Conservation (phyloP, 306 rosid genomes). For the Vigna reflexopilosa region DNA sequence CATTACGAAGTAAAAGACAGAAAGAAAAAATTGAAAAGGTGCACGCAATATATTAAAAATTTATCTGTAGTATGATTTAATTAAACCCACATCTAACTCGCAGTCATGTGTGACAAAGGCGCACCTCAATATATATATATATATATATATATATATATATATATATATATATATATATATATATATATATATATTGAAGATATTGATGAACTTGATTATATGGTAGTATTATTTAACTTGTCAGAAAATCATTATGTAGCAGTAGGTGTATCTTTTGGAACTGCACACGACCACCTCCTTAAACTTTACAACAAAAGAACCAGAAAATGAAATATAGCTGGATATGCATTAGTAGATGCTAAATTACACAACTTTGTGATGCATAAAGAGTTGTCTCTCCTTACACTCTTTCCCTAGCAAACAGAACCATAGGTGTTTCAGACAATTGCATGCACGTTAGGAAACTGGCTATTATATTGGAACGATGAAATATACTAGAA, state of each 20-base stretch:
- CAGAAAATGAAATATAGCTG: constrained; percentile 23
- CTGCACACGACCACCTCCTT: constrained; percentile 35
- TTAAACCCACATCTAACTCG: constrained; percentile 36
- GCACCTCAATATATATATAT: constrained; percentile 27
- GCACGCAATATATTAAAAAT: constrained; percentile 36
- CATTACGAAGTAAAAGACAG: constrained; percentile 29
- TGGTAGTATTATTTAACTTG: constrained; percentile 28
- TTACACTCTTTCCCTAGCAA: neutral
- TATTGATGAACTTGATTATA: constrained; percentile 41
- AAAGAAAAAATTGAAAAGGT: constrained; percentile 25
- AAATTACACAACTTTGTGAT: neutral
- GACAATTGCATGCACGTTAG: constrained; percentile 26
- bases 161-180: neutral
- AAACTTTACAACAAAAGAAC: constrained; percentile 34
- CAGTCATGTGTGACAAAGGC: constrained; percentile 41
- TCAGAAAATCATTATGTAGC: constrained; percentile 35
- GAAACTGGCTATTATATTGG: neutral
- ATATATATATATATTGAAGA: constrained; percentile 9
- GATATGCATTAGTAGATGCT: constrained; percentile 8
- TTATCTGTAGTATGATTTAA: constrained; percentile 1
- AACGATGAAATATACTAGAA: neutral
- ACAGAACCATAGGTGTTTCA: neutral
- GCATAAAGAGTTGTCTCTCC: neutral
- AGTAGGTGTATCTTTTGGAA: constrained; percentile 41
- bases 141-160: neutral